Percentiles rank a stretch among this genome's conserved stretches.
These are phyloP conservation scores for Solanum pimpinellifolium DNA, from an alignment of 257 asterid species.

Conservation along the genomic window DNA sequence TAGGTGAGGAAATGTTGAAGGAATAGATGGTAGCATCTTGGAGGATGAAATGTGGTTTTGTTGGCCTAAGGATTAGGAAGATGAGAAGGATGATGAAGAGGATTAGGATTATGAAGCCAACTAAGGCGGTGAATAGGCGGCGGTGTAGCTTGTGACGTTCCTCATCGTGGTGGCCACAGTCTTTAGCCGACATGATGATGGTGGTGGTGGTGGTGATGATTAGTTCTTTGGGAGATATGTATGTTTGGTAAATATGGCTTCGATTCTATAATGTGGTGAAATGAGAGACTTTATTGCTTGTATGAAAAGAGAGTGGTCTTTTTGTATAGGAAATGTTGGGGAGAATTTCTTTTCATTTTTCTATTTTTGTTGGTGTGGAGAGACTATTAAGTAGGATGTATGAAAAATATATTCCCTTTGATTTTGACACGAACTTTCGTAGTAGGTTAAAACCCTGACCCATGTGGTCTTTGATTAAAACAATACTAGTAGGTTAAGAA, in stretches of 20 bases:
- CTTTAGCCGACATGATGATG: constrained; percentile 31
- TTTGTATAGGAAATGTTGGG: not conserved
- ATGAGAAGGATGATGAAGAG: constrained; percentile 33
- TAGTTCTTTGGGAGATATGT: not conserved
- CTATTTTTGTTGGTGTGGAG: not conserved
- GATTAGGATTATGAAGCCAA: constrained; percentile 14
- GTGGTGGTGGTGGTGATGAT: not conserved
- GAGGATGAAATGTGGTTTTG: constrained; percentile 49
- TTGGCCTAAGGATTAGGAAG: constrained; percentile 44
- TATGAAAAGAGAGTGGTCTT: not conserved
- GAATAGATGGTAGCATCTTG: constrained; percentile 47
- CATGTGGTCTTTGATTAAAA: too few relatives aligned
- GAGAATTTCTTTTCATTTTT: not conserved
- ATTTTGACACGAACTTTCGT: not conserved
- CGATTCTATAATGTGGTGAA: not conserved
- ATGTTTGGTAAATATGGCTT: not conserved
- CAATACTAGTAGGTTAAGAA: not conserved
- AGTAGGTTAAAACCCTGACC: too few relatives aligned
- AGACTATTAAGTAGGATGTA: not conserved
- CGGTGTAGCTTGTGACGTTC: constrained; percentile 19
- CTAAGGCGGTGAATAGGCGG: constrained; percentile 10
- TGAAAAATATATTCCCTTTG: not conserved
- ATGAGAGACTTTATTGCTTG: not conserved
- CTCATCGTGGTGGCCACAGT: constrained; percentile 32
- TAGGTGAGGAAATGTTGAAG: constrained; percentile 37